These are phyloP conservation scores for Didymella keratinophila DNA, from an alignment of 2,329 filamentous ascomycete species.

Conservation along the genomic window DNA sequence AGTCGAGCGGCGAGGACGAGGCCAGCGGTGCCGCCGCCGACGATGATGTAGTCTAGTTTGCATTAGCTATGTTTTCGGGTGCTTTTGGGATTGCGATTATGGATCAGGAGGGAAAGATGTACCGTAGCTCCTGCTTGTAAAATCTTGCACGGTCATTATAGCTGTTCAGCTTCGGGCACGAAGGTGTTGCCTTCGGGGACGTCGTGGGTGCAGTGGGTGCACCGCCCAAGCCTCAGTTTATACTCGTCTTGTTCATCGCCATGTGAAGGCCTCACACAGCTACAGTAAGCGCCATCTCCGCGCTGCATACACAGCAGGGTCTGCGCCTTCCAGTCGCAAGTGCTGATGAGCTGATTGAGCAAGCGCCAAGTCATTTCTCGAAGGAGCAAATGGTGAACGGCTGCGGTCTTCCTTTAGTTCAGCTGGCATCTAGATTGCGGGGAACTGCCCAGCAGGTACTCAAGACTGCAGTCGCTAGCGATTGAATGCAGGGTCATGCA, in stretches of 20 bases:
- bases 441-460: not conserved
- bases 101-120: not conserved
- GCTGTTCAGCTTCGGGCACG: not conserved
- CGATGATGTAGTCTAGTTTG: conserved; percentile 24
- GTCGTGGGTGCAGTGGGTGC: too few species aligned
- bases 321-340: not conserved
- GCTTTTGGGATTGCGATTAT: too few species aligned
- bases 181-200: not conserved
- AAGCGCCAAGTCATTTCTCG: not conserved
- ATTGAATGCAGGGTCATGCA: not conserved
- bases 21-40: conserved; percentile 44
- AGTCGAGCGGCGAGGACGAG: conserved; percentile 42
- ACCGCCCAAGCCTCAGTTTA: not conserved
- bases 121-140: conserved; percentile 32
- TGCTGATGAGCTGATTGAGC: not conserved
- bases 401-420: not conserved
- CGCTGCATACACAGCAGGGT: conserved; percentile 4
- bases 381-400: not conserved
- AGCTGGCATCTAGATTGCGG: not conserved
- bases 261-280: not conserved
- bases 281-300: not conserved
- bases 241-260: not conserved
- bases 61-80: not conserved
- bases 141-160: conserved; percentile 36
- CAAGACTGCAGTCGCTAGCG: not conserved